Conservation (phyloP, 2,329 filamentous ascomycete species). For the Microdochium trichocladiopsis region DNA sequence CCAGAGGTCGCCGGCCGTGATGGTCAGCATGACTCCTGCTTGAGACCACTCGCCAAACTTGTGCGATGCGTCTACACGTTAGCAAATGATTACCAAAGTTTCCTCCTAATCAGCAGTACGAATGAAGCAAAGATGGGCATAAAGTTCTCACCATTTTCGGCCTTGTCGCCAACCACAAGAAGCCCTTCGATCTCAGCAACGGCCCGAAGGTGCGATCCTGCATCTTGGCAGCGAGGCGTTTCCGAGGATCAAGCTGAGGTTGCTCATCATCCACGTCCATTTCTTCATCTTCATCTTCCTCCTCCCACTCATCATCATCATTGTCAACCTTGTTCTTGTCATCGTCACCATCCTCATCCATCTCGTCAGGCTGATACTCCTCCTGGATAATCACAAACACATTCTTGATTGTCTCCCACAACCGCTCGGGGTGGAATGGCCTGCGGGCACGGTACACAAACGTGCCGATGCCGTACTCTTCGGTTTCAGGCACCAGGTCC, state of each 20-base stretch:
- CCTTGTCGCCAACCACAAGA: conserved; percentile 52
- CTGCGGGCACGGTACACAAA: conserved; percentile 59
- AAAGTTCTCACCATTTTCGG: conserved; percentile 31
- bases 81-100: neutral
- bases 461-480: conserved; percentile 66
- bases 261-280: conserved; percentile 15
- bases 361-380: conserved; percentile 28
- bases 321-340: conserved; percentile 25
- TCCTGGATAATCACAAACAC: conserved; percentile 42
- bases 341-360: conserved; percentile 19
- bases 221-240: conserved; percentile 46
- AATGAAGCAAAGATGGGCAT: neutral
- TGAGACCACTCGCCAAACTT: conserved; percentile 55
- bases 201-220: conserved; percentile 41
- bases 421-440: conserved; percentile 41
- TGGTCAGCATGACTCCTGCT: conserved; percentile 56
- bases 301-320: conserved; percentile 15
- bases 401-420: conserved; percentile 37
- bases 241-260: conserved; percentile 20
- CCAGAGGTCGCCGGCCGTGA: conserved; percentile 48
- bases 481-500: conserved; percentile 65
- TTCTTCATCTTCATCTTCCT: conserved; percentile 13
- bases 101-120: neutral
- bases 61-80: neutral
- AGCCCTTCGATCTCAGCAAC: conserved; percentile 57